Evolutionary conservation across 2,329 filamentous ascomycete species (phyloP).

Genomic region (Ceratocystis harringtonii): DNA sequence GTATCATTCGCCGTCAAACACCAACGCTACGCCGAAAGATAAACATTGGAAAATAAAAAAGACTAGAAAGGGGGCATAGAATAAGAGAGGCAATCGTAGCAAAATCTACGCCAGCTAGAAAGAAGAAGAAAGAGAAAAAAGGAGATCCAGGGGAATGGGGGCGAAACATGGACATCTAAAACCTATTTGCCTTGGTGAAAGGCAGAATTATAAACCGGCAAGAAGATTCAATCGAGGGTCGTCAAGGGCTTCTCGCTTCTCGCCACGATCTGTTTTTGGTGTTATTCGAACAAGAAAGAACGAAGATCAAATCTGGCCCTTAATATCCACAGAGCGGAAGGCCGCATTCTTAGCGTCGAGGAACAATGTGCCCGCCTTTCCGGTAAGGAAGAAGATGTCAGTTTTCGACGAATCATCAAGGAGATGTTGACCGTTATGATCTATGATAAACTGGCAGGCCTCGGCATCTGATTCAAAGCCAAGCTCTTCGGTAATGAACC

Average conservation of each 20-base stretch:
- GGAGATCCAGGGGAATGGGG: background rate
- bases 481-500: conserved; percentile 89
- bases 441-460: conserved; percentile 78
- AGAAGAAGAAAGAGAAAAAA: conserved; percentile 5
- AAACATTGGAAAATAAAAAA: background rate
- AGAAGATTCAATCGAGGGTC: background rate
- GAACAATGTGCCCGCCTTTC: conserved; percentile 59
- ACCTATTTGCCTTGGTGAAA: background rate
- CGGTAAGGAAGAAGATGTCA: conserved; percentile 53
- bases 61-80: background rate
- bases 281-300: background rate
- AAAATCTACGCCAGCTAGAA: background rate
- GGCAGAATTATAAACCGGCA: background rate
- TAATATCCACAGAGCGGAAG: conserved; percentile 85
- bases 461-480: conserved; percentile 87
- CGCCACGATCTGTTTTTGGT: background rate
- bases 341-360: conserved; percentile 58
- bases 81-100: background rate
- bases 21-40: conserved; percentile 2
- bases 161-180: background rate
- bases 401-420: conserved; percentile 44
- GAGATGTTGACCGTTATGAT: conserved; percentile 59
- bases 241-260: background rate
- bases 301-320: conserved; percentile 63
- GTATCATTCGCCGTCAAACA: background rate